Evolutionary conservation across 306 rosid species (phyloP), one percentile per base, ranked within the genome.

Genomic region (Aeschynomene evenia): DNA sequence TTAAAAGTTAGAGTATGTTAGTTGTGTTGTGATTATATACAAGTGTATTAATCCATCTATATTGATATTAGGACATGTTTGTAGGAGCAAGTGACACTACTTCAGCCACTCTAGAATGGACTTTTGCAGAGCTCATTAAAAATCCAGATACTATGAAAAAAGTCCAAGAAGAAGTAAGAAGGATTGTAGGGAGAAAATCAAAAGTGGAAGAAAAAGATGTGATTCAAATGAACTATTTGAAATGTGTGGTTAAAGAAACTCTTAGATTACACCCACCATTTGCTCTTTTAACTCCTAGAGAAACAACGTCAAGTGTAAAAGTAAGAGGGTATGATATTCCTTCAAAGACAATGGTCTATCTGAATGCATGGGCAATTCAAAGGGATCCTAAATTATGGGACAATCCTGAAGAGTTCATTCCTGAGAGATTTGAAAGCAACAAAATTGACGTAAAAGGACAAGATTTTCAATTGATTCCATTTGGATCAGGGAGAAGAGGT

Each of bases 261-360:
- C 3, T 64, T 12, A 45, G 70, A 15, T 24, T 64, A 64, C 70
- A 64, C 26, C 24, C 40, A 23, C 70, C 42, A 1, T 1, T 2
- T 28, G 42, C 70, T 43, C 55, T 64, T 45, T n/a, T 26, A n/a
- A 0, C 12, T 61, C 36, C 69, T 23, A 3, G 69, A 63, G 54
- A 63, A 28, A 68, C 87, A 56, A 0, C 29, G 2, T 43, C 6
- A 1, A 15, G 12, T n/a, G 71, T 67, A 0, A 49, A 83, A 14
- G 5, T 83, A 5, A 71, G 40, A 28, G 83, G 82, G 1, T 83
- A 75, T 15, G 24, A 72, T 6, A 68, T 83, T 66, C 85, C 68
- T 0, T 33, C 70, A 0, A 56, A 66, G 68, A 79, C 88, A 13
- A 55, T 2, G 3, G 79, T 86, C 1, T n/a, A 63, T 8, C 10